Base-by-base conservation (phyloP, 2,329 filamentous ascomycete species). In the Epichloe brachyelytri region DNA sequence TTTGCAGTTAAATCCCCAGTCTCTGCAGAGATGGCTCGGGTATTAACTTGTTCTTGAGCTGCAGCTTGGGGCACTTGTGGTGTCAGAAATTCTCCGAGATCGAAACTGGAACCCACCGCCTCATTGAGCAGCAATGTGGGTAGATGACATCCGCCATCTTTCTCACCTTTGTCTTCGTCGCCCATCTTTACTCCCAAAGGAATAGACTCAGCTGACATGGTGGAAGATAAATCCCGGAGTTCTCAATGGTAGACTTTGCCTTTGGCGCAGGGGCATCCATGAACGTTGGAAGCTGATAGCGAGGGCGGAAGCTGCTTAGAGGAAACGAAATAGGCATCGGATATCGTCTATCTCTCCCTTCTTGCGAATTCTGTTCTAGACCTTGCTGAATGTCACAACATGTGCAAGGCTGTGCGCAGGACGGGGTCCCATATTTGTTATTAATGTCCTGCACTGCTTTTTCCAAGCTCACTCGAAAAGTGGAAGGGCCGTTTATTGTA, bases 381-480 rank as follows among this genome's bases (percentile, higher is more conserved):
- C 30, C 47, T 20, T 40, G 47, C 14, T 44, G 30, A 14, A 43
- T 39, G 2, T 14, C 46, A 30, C 17, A 37, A 15, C 39, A 38
- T 44, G 33, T n/a, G 33, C 39, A 34, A 43, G 37, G 15, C 14
- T 50, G 17, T 47, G 22, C 8, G 47, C 43, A 38, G 53, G 55
- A 53, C 20, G 54, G 33, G 10, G 55, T 53, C 43, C 53, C 58
- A 43, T 64, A 62, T 43, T 63, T 61, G 46, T 53, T 51, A 43
- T 63, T 59, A 48, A 65, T 63, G 30, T 62, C 60, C 33, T 60
- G 57, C 5, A 59, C 63, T 39, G 60, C 59, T 47, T 62, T 62
- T 43, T 67, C 63, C 30, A 68, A 54, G 33, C 51, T 57, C 30
- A 55, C 53, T 43, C 59, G 56, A 49, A 67, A 63, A 5, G 62